phyloP scores from a whole-genome alignment of 106 monocot species.

The Gastrodia elata region DNA sequence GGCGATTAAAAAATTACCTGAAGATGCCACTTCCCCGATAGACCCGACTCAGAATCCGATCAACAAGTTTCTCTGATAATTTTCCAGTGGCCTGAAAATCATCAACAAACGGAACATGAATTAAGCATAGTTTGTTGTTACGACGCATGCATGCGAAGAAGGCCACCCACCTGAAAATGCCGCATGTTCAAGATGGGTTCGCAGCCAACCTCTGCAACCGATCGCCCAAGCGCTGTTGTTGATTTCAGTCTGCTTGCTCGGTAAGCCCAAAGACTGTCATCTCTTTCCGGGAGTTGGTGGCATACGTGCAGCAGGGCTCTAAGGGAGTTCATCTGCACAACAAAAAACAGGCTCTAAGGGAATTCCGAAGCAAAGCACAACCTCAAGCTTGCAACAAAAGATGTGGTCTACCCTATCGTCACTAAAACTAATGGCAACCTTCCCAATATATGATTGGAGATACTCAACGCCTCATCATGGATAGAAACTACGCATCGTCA shows the following conservation, averaged over 20 bases:
- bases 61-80: conserved; percentile 55
- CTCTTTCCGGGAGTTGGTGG: conserved; percentile 63
- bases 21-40: not conserved
- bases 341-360: not conserved
- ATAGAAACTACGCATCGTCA: no score
- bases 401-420: no score
- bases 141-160: not conserved
- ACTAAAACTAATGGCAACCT: no score
- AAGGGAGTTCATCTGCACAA: conserved; percentile 90
- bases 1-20: not conserved
- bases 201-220: conserved; percentile 89
- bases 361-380: no score
- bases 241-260: conserved; percentile 57
- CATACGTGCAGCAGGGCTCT: conserved; percentile 61
- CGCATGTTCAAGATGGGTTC: conserved; percentile 97
- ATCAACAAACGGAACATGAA: not conserved
- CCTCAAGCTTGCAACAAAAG: no score
- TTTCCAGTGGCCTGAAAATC: conserved; percentile 40
- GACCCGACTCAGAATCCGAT: conserved; percentile 30
- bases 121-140: not conserved
- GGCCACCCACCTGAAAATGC: conserved; percentile 84
- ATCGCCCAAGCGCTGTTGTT: conserved; percentile 77
- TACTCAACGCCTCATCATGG: no score
- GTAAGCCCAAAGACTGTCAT: conserved; percentile 34
- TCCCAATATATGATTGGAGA: no score